A percentile compares a stretch with the other conserved stretches of the same genome.
Conservation (phyloP, 176 grass and related monocot genomes). For the Ensete ventricosum region DNA sequence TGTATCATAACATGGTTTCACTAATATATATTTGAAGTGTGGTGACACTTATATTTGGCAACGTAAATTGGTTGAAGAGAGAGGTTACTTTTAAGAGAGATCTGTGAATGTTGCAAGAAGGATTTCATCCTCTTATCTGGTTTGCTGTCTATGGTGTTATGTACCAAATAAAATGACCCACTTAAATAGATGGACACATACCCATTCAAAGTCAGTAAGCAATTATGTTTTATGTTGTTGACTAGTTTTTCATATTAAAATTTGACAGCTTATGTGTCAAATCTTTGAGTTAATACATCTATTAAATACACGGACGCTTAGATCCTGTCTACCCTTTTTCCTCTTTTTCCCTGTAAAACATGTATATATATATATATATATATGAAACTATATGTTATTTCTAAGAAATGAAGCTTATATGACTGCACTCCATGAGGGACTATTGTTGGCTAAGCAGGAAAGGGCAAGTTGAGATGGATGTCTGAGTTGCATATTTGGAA, state of each 20-base stretch:
- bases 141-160: background rate
- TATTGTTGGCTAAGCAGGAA: no score
- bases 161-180: no score
- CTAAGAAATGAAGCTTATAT: no score
- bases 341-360: background rate
- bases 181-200: no score
- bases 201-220: no score
- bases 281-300: background rate
- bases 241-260: background rate
- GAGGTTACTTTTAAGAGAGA: background rate
- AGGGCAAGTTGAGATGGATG: no score
- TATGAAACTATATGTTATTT: no score
- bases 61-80: background rate
- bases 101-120: background rate
- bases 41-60: background rate
- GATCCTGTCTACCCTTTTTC: background rate
- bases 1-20: background rate
- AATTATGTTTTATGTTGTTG: background rate
- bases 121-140: background rate
- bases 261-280: background rate
- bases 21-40: background rate
- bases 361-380: no score
- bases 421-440: no score
- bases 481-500: no score
- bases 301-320: background rate